phyloP scores from a whole-genome alignment of 208 protist species.

The Balamuthia mandrillaris region DNA sequence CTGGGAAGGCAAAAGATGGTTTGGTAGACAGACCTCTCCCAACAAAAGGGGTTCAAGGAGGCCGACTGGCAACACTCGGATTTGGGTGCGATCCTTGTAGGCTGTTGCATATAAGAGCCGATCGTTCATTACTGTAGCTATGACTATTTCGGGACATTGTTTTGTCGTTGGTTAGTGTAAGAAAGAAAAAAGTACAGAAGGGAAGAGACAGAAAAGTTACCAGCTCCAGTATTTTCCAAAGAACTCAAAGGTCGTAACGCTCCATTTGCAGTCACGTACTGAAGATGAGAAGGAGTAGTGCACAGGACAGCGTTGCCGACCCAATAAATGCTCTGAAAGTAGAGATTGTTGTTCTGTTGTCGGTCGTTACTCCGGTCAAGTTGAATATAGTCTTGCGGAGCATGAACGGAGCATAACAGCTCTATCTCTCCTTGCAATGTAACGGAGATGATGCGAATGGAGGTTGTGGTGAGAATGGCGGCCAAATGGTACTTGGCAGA shows the following conservation, averaged over 20 bases:
- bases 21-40: too few relatives aligned
- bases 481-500: neutral
- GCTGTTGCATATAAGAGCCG: neutral
- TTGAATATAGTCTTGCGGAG: neutral
- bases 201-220: neutral
- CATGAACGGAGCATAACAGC: neutral
- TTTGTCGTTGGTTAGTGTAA: too few relatives aligned
- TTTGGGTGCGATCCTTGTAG: constrained; percentile 7
- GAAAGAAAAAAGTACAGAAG: neutral
- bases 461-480: neutral
- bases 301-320: neutral
- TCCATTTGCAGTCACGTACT: neutral
- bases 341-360: neutral
- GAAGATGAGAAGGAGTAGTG: neutral
- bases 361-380: neutral
- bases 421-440: neutral
- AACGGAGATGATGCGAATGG: neutral
- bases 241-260: neutral
- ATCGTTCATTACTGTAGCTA: neutral
- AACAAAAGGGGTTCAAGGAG: constrained; percentile 5
- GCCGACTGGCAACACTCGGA: neutral
- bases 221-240: neutral
- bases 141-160: too few relatives aligned
- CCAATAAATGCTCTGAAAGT: constrained; percentile 18
- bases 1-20: neutral